These are phyloP conservation scores for Exutisphaerella laricina DNA, from an alignment of 2,329 filamentous ascomycete genomes.

Conservation along the genomic window DNA sequence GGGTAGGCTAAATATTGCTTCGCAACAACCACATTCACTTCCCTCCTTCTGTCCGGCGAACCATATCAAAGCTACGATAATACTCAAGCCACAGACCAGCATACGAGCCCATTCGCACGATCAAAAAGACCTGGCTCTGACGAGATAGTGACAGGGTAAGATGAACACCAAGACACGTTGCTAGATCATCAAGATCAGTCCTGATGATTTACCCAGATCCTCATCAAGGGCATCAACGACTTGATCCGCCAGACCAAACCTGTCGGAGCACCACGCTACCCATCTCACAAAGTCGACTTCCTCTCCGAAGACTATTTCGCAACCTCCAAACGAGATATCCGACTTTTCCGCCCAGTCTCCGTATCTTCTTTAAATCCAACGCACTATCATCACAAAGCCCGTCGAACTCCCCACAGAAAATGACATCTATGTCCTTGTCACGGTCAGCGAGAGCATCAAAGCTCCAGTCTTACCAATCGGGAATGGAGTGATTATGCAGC, in stretches of 20 bases:
- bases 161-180: not conserved
- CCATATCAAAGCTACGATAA: conserved; percentile 3
- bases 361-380: conserved; percentile 12
- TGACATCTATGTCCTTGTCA: conserved; percentile 22
- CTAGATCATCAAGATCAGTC: not conserved
- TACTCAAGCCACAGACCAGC: conserved; percentile 1
- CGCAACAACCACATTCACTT: not conserved
- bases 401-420: conserved; percentile 16
- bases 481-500: not conserved
- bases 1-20: not conserved
- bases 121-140: conserved; percentile 5
- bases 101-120: conserved; percentile 2
- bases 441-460: conserved; percentile 10
- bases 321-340: conserved; percentile 18
- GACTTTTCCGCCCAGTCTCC: conserved; percentile 14
- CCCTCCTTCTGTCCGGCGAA: not conserved
- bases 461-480: not conserved
- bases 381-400: conserved; percentile 11
- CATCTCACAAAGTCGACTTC: conserved; percentile 9
- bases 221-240: conserved; percentile 25
- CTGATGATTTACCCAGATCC: conserved; percentile 11
- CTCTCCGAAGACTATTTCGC: conserved; percentile 14
- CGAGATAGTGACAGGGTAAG: conserved; percentile 2
- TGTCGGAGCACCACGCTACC: not conserved
- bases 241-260: conserved; percentile 7